Evolutionary conservation across 805 yeast species (phyloP), one percentile per base, ranked within the genome.

Genomic region (Jamesozyma gamospora): DNA sequence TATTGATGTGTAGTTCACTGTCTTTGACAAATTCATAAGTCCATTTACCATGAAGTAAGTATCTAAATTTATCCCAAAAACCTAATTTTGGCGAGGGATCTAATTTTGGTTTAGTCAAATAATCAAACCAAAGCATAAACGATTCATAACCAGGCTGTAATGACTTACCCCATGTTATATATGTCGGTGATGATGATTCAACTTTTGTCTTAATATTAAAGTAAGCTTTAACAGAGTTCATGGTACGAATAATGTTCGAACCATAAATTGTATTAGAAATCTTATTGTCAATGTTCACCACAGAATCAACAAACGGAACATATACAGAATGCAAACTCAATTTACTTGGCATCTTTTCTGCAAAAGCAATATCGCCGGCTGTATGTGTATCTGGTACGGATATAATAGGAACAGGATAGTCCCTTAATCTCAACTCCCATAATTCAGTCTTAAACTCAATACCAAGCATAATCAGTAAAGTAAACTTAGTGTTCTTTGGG

Each of bases 1-100:
- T 75, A 49, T 77, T 79, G 24, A 79, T 62, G 47, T 76, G 71
- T n/a, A 79, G 58, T 37, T 77, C 79, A 44, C 66, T 67, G 2
- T 50, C 42, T 36, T 68, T 64, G 2, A 63, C 54, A 44, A 79
- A 67, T 17, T 67, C 56, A 46, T 77, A 73, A 3, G 51, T 60
- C 46, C 75, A 62, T 34, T 57, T 64, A 4, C 82, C 82, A 45
- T 78, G 85, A 16, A 72, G 50, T 7, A 72, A 50, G 17, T 74
- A 62, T 2, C 82, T 66, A 31, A 77, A 52, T 47, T 79, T 79
- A 56, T 79, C 87, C 87, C 87, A 79, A 48, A 79, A 76, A 4
- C 87, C 87, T 7, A 79, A 50, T 45, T 75, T 75, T 8, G 68
- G 62, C 2, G 83, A 76, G 1, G 75, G 75, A 52, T 79, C 87